A percentile compares a stretch with the other conserved stretches of the same genome.
Conservation (phyloP, 2,329 filamentous ascomycete genomes). For the Talaromyces albobiverticillius region DNA sequence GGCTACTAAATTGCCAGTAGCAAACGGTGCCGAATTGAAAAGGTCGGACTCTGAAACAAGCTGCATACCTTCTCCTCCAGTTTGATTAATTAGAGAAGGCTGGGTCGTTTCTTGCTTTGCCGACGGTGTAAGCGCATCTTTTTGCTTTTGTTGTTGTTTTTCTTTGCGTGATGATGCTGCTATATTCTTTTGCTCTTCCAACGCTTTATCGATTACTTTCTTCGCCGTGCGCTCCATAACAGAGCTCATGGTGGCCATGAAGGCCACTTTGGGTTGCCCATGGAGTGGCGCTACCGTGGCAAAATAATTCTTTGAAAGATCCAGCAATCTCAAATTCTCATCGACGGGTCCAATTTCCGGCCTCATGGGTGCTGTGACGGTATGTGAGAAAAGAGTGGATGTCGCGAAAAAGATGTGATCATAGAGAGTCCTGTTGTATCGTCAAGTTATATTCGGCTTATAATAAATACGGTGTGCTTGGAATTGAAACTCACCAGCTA, state of each 20-base stretch:
- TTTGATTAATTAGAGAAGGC: background rate
- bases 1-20: background rate
- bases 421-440: conserved; percentile 73
- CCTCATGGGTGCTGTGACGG: conserved; percentile 85
- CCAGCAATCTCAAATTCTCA: conserved; percentile 83
- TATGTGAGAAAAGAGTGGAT: conserved; percentile 89
- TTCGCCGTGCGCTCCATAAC: conserved; percentile 91
- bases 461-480: background rate
- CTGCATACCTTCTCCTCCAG: background rate
- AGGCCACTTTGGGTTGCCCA: conserved; percentile 76
- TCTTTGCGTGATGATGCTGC: background rate
- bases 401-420: conserved; percentile 93
- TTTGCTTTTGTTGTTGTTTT: background rate
- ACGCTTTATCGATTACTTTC: conserved; percentile 80
- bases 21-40: background rate
- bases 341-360: conserved; percentile 59
- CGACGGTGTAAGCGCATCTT: background rate
- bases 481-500: conserved; percentile 67
- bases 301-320: conserved; percentile 82
- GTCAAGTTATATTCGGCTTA: background rate
- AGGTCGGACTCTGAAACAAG: background rate
- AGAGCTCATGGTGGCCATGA: conserved; percentile 84
- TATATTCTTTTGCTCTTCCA: conserved; percentile 58
- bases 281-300: conserved; percentile 75
- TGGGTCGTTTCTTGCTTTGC: background rate